A percentile compares a stretch with the other conserved stretches of the same genome.
phyloP scores from a whole-genome alignment of 2,329 filamentous ascomycete genomes.

The Venturia effusa region DNA sequence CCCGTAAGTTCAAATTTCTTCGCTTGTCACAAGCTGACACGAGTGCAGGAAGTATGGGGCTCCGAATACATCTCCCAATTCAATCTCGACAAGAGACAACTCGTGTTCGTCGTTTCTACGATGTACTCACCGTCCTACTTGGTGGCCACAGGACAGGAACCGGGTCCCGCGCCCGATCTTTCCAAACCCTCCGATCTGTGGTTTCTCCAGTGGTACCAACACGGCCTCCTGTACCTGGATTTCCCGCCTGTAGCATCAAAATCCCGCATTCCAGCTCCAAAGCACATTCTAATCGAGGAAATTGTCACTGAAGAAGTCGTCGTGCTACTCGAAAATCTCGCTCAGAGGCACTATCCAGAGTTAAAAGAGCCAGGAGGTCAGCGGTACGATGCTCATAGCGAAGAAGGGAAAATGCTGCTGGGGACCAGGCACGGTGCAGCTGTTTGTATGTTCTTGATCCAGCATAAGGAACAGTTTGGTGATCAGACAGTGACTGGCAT shows the following conservation, averaged over 20 bases:
- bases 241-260: not conserved
- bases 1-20: not conserved
- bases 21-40: not conserved
- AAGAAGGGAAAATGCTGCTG: not conserved
- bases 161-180: not conserved
- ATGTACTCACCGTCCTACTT: not conserved
- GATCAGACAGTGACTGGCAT: not conserved
- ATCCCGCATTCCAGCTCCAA: not conserved
- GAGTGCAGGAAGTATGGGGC: not conserved
- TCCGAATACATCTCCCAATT: not conserved
- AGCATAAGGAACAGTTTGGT: not conserved
- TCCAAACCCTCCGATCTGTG: not conserved
- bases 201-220: not conserved
- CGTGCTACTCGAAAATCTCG: not conserved
- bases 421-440: not conserved
- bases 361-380: not conserved
- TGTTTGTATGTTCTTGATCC: not conserved
- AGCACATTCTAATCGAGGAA: not conserved
- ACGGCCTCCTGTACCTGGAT: not conserved
- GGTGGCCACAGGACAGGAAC: not conserved
- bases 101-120: not conserved
- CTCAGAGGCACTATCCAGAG: not conserved
- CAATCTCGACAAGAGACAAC: not conserved
- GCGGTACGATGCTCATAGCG: not conserved
- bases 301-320: not conserved